Evolutionary conservation across 176 grass and related monocot species (phyloP).

Genomic region (Musa troglodytarum): DNA sequence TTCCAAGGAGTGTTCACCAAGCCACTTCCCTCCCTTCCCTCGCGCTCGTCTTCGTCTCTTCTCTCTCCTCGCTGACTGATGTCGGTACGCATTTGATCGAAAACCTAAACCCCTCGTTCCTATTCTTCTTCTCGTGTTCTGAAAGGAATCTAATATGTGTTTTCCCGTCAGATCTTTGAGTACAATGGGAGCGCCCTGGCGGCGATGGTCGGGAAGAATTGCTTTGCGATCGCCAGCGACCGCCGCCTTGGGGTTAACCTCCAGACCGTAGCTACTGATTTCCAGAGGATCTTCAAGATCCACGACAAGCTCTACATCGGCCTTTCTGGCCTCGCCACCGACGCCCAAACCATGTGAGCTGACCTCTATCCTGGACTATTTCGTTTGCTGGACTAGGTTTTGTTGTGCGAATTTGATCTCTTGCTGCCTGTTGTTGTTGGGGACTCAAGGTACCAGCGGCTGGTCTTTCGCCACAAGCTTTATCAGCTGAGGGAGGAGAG

Average conservation of each 20-base stretch:
- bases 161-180: constrained; percentile 37
- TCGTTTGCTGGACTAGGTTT: not conserved
- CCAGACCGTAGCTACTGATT: constrained; percentile 85
- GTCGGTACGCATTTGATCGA: no score
- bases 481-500: constrained; percentile 77
- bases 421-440: not conserved
- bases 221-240: constrained; percentile 96
- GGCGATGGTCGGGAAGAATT: constrained; percentile 97
- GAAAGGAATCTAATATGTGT: no score
- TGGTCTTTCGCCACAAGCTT: constrained; percentile 68
- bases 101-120: no score
- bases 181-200: constrained; percentile 92
- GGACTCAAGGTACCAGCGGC: constrained; percentile 50
- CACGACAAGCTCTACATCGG: constrained; percentile 85
- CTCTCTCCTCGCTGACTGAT: no score
- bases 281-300: constrained; percentile 87
- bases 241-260: constrained; percentile 84
- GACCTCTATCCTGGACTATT: not conserved
- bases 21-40: no score
- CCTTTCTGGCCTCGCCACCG: constrained; percentile 81
- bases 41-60: no score
- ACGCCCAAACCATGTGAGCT: constrained; percentile 75
- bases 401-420: not conserved
- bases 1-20: no score
- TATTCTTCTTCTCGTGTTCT: no score